phyloP scores from a whole-genome alignment of 805 yeast genomes.

The Cyberlindnera meyerae region DNA sequence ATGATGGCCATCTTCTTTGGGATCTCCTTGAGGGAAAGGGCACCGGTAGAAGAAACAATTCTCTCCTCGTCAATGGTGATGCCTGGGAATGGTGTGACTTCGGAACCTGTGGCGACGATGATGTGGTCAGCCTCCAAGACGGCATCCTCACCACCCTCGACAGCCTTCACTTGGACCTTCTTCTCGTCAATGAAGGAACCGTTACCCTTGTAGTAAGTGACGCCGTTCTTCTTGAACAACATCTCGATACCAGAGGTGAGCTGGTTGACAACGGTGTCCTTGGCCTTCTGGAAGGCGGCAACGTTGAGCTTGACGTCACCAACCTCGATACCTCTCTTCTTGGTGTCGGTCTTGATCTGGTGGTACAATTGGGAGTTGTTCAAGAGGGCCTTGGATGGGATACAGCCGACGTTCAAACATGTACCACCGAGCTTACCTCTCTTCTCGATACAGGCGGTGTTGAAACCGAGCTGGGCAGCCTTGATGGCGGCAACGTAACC shows the following conservation, averaged over 20 bases:
- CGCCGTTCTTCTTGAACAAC: conserved; percentile 92
- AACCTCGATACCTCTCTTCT: conserved; percentile 85
- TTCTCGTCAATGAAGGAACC: conserved; percentile 85
- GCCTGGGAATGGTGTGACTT: conserved; percentile 98
- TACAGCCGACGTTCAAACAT: conserved; percentile 97
- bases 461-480: conserved; percentile 92
- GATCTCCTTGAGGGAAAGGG: conserved; percentile 74
- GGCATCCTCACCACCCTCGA: conserved; percentile 76
- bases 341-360: conserved; percentile 79
- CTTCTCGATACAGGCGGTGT: conserved; percentile 96
- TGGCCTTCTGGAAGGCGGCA: conserved; percentile 79
- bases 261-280: conserved; percentile 83
- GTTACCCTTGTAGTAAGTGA: conserved; percentile 88
- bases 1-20: conserved; percentile 91
- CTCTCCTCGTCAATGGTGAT: conserved; percentile 94
- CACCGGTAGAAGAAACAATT: conserved; percentile 95
- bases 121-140: conserved; percentile 77
- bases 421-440: conserved; percentile 98
- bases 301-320: conserved; percentile 72
- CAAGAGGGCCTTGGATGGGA: conserved; percentile 95
- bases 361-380: conserved; percentile 78
- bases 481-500: conserved; percentile 99
- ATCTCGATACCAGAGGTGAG: conserved; percentile 71
- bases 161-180: conserved; percentile 73
- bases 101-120: conserved; percentile 97